Percentiles rank a stretch among this genome's conserved stretches.
Evolutionary conservation across 345 rosid genomes (phyloP).

Genomic region (Cardamine occulta): DNA sequence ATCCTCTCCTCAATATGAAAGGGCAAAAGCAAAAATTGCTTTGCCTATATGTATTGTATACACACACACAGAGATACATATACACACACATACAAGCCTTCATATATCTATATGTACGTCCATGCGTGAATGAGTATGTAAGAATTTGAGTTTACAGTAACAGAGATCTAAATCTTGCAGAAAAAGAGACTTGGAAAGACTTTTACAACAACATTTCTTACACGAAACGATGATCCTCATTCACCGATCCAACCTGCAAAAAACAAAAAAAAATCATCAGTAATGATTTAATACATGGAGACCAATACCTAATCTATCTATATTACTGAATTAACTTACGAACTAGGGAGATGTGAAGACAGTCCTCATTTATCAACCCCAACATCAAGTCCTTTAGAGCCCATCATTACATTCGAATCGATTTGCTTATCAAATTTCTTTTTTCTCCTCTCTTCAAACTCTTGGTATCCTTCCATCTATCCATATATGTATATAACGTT

Average conservation of each 20-base stretch:
- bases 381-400: constrained; percentile 93
- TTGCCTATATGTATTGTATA: constrained; percentile 28
- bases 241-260: constrained; percentile 32
- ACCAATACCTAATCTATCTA: constrained; percentile 1
- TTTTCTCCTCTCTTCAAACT: constrained; percentile 91
- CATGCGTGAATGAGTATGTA: constrained; percentile 25
- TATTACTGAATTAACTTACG: constrained; percentile 28
- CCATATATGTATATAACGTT: background rate
- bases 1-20: constrained; percentile 2
- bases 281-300: background rate
- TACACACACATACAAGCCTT: constrained; percentile 24
- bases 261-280: background rate
- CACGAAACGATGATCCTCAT: constrained; percentile 21
- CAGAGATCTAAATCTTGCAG: constrained; percentile 15
- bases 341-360: background rate
- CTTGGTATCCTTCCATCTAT: constrained; percentile 91
- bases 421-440: constrained; percentile 95
- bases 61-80: constrained; percentile 25
- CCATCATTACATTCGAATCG: constrained; percentile 92
- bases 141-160: background rate
- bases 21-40: constrained; percentile 11
- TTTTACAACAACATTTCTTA: constrained; percentile 39
- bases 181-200: background rate
- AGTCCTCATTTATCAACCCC: constrained; percentile 65
- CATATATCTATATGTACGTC: constrained; percentile 10